Evolutionary conservation across 164 flowering plant species (phyloP).

Genomic region (Sextonia rubra): DNA sequence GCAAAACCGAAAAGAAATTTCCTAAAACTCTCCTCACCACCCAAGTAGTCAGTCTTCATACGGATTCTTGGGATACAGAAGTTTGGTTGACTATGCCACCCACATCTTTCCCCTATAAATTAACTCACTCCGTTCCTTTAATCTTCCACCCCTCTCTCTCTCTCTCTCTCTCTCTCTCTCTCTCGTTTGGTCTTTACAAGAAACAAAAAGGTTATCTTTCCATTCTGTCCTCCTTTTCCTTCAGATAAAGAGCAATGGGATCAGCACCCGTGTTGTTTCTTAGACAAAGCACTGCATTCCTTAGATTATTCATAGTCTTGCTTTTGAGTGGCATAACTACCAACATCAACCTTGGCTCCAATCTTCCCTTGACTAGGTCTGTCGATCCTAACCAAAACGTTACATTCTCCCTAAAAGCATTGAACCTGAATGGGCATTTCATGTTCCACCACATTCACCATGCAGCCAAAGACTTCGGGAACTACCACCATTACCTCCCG

Average conservation of each 20-base stretch:
- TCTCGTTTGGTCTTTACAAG: slow-evolving; percentile 21
- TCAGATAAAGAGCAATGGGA: slow-evolving; percentile 24
- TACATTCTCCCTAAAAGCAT: slow-evolving; percentile 26
- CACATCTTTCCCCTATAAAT: slow-evolving; percentile 48
- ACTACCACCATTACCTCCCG: slow-evolving; percentile 50
- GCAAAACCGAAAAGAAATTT: slow-evolving; percentile 7
- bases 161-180: slow-evolving; percentile 8
- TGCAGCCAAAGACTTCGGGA: slow-evolving; percentile 82
- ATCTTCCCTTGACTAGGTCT: slow-evolving; percentile 19
- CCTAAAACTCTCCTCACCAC: slow-evolving; percentile 11
- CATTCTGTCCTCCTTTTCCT: slow-evolving; percentile 14
- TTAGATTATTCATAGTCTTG: slow-evolving; percentile 30
- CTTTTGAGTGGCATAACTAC: slow-evolving; percentile 34
- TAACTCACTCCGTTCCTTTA: slow-evolving; percentile 27
- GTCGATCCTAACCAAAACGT: slow-evolving; percentile 3
- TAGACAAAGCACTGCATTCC: slow-evolving; percentile 21
- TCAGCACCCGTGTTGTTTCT: slow-evolving; percentile 22
- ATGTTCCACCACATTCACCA: slow-evolving; percentile 35
- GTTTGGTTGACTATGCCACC: slow-evolving; percentile 44
- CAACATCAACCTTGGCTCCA: slow-evolving; percentile 36
- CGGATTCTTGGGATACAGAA: slow-evolving; percentile 28
- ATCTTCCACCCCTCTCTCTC: slow-evolving; percentile 23
- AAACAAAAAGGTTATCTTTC: slow-evolving; percentile 14
- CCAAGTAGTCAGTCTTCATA: slow-evolving; percentile 34
- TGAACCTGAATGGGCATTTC: slow-evolving; percentile 45